Percentiles rank a stretch among this genome's conserved stretches.
phyloP scores from a whole-genome alignment of 2,329 filamentous ascomycete species.

The Setomelanomma holmii region DNA sequence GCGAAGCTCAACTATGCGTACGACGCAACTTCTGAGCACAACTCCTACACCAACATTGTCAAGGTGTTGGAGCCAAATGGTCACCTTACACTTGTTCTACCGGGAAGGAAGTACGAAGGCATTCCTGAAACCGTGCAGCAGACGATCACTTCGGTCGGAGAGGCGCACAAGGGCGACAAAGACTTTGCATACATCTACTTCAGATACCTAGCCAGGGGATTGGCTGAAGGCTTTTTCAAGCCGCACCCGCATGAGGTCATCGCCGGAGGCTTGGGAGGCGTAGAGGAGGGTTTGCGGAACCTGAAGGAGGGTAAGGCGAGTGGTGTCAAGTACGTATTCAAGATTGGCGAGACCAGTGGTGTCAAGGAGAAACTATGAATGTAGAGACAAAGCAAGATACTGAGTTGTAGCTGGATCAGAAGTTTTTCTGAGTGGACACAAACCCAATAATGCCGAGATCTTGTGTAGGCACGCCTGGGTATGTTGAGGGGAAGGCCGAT shows the following conservation, averaged over 20 bases:
- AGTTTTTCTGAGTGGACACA: no score
- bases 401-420: not conserved
- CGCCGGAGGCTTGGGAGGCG: conserved; percentile 61
- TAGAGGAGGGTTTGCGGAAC: conserved; percentile 61
- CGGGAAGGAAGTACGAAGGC: conserved; percentile 52
- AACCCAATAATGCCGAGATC: no score
- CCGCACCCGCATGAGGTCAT: conserved; percentile 61
- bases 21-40: conserved; percentile 65
- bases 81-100: conserved; percentile 51
- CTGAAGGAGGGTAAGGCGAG: conserved; percentile 67
- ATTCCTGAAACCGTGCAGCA: conserved; percentile 50
- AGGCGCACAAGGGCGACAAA: conserved; percentile 33
- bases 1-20: conserved; percentile 60
- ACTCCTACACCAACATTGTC: conserved; percentile 49
- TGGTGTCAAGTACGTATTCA: conserved; percentile 70
- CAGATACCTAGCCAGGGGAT: conserved; percentile 53
- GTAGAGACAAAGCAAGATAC: not conserved
- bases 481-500: no score
- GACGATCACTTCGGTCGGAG: conserved; percentile 48
- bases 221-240: conserved; percentile 60
- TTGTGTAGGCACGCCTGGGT: no score
- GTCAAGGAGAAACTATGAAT: conserved; percentile 15
- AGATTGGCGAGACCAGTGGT: conserved; percentile 53
- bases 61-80: conserved; percentile 47
- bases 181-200: conserved; percentile 58